Conservation (phyloP, 2,329 filamentous ascomycete genomes). For the Pseudogymnoascus sp. region DNA sequence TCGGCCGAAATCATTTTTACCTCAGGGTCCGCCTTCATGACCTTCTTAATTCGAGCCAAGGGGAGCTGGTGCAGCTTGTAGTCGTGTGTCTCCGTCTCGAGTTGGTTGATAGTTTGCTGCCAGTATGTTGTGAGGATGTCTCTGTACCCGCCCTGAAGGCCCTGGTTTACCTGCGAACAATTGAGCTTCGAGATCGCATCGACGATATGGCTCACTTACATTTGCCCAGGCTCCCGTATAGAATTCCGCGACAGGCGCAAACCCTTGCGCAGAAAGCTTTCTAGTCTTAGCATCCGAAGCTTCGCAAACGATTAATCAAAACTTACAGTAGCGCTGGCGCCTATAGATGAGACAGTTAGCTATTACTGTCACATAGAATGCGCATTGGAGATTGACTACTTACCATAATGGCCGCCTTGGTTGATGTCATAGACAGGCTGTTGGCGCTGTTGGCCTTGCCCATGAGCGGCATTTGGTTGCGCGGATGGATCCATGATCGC, state of each 20-base stretch:
- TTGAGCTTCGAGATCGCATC: constrained; percentile 18
- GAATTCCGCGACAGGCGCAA: constrained; percentile 78
- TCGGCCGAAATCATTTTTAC: constrained; percentile 99
- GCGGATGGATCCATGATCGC: constrained; percentile 46
- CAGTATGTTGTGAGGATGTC: constrained; percentile 98
- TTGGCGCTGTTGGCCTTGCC: constrained; percentile 34
- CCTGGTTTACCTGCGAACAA: constrained; percentile 74
- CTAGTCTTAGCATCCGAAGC: constrained; percentile 9
- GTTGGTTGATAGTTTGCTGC: constrained; percentile 95
- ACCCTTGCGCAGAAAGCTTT: constrained; percentile 78
- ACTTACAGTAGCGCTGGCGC: constrained; percentile 61
- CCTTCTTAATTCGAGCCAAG: constrained; percentile 97
- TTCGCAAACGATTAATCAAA: background rate
- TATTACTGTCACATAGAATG: background rate
- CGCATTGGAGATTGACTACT: constrained; percentile 23
- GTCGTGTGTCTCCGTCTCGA: constrained; percentile 92
- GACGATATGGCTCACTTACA: constrained; percentile 42
- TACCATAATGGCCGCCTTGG: constrained; percentile 73
- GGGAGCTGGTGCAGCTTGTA: constrained; percentile 98
- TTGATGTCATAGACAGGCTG: constrained; percentile 63
- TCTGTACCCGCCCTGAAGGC: constrained; percentile 82
- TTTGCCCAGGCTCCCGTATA: constrained; percentile 96
- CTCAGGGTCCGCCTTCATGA: constrained; percentile 98
- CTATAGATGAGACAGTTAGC: constrained; percentile 33
- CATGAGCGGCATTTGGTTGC: constrained; percentile 44